Base-by-base conservation (phyloP, 148 eudicot species). In the Camellia japonica region DNA sequence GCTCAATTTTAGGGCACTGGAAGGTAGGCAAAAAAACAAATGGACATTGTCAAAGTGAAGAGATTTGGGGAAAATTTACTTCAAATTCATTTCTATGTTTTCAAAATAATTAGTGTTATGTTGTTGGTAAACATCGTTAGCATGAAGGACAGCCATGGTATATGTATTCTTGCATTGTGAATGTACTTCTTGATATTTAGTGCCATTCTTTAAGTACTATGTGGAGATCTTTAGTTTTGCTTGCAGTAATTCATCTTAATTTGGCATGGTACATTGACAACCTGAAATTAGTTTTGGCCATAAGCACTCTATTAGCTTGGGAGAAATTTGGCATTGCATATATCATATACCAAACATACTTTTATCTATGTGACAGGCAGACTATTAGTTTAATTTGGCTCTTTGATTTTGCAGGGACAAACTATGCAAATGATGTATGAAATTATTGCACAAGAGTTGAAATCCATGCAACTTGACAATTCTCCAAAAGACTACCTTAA, bases 401-500 rank as follows among this genome's bases (percentile, higher is more conserved):
- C 67, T 56, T 63, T 41, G 42, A 19, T 78, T 78, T 79, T 84
- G 60, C 62, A 88, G 91, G 83, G 87, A 15, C 91, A 88, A 83
- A 88, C 91, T 4, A 88, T 88, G 87, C 84, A 88, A 77, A 88
- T 88, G 91, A 88, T 88, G 98, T 95, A 93, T 58, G 84, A 84
- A 55, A 70, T 90, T 71, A 85, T 95, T 68, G 96, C 98, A 44
- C 58, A 74, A 44, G 98, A 89, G 82, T 83, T 95, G 52, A 89
- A 91, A 84, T 82, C 85, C n/a, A 75, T 82, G 87, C 16, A 87
- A 59, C 80, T 92, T 42, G 82, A 80, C 66, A 80, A 88, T 52
- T 83, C 87, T 80, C 94, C 96, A 11, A 87, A 75, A 63, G 98
- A 95, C 87, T 90, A 95, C 84, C 77, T 95, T 47, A 95, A 93